These are phyloP conservation scores for Amorphotheca resinae DNA, from an alignment of 495 filamentous ascomycete species.

Conservation along the genomic window DNA sequence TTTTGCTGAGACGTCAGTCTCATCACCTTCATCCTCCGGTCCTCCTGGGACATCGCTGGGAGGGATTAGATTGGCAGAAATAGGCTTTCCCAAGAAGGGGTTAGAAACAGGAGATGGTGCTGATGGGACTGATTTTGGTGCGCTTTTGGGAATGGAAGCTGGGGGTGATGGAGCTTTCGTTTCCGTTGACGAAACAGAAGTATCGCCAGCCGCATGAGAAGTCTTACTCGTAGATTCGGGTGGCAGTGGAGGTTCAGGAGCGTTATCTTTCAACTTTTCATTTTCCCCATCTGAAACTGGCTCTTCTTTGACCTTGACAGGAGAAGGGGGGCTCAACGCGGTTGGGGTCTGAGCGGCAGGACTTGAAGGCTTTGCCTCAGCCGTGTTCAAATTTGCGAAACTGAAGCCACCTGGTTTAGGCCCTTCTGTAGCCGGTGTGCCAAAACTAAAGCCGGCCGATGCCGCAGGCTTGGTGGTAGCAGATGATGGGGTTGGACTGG, in stretches of 20 bases:
- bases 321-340: slow-evolving; percentile 7
- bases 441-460: slow-evolving; percentile 13
- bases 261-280: not conserved
- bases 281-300: slow-evolving; percentile 2
- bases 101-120: slow-evolving; percentile 18
- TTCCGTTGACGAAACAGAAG: slow-evolving; percentile 41
- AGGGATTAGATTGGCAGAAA: slow-evolving; percentile 27
- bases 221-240: slow-evolving; percentile 66
- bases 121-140: slow-evolving; percentile 10
- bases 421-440: slow-evolving; percentile 3
- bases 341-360: slow-evolving; percentile 10
- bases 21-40: slow-evolving; percentile 24
- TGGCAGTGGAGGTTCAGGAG: slow-evolving; percentile 51
- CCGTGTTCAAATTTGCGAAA: slow-evolving; percentile 3
- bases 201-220: slow-evolving; percentile 50
- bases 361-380: not conserved
- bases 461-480: slow-evolving; percentile 20
- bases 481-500: slow-evolving; percentile 13
- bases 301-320: slow-evolving; percentile 29
- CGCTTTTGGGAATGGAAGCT: slow-evolving; percentile 32
- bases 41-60: slow-evolving; percentile 23
- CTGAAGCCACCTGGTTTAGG: slow-evolving; percentile 11
- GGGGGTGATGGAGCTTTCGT: slow-evolving; percentile 48
- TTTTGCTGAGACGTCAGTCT: too few species aligned
- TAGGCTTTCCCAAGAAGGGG: too few species aligned